phyloP scores from a whole-genome alignment of 768 basidiomycete species.

The Lactarius tabidus region DNA sequence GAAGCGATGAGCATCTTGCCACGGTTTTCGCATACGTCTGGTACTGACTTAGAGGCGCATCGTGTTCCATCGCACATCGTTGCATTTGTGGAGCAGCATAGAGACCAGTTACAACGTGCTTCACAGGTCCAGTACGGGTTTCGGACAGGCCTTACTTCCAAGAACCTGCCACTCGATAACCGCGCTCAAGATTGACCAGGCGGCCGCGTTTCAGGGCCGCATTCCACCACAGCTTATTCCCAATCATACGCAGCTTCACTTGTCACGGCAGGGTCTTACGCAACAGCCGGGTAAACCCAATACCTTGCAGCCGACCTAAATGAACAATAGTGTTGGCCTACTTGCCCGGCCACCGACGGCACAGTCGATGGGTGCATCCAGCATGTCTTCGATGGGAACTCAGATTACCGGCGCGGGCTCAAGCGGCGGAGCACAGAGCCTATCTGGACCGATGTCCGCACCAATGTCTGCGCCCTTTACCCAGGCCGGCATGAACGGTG shows the following conservation, averaged over 20 bases:
- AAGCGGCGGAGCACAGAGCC: slow-evolving; percentile 4
- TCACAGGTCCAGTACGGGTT: slow-evolving; percentile 18
- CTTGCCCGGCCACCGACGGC: slow-evolving; percentile 1
- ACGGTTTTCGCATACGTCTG: slow-evolving; percentile 13
- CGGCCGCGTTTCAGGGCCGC: slow-evolving; percentile 2
- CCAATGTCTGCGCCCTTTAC: background rate
- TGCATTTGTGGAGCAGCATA: slow-evolving; percentile 13
- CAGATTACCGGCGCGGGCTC: slow-evolving; percentile 1
- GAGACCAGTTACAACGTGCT: slow-evolving; percentile 14
- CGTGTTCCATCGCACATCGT: slow-evolving; percentile 12
- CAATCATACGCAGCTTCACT: slow-evolving; percentile 3
- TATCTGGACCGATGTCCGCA: slow-evolving; percentile 3
- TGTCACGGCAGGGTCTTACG: slow-evolving; percentile 5
- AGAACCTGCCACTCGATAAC: slow-evolving; percentile 3
- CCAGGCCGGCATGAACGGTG: background rate
- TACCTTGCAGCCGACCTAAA: background rate
- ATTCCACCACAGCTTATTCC: slow-evolving; percentile 3
- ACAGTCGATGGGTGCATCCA: slow-evolving; percentile 8
- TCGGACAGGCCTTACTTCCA: slow-evolving; percentile 2
- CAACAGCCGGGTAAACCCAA: slow-evolving; percentile 8
- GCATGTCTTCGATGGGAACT: background rate
- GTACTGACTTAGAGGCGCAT: slow-evolving; percentile 17
- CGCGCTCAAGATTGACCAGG: slow-evolving; percentile 11
- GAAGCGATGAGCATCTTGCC: slow-evolving; percentile 14
- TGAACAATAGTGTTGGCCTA: background rate